Evolutionary conservation across 2,329 filamentous ascomycete genomes (phyloP).

Genomic region (Paramyrothecium sp.): DNA sequence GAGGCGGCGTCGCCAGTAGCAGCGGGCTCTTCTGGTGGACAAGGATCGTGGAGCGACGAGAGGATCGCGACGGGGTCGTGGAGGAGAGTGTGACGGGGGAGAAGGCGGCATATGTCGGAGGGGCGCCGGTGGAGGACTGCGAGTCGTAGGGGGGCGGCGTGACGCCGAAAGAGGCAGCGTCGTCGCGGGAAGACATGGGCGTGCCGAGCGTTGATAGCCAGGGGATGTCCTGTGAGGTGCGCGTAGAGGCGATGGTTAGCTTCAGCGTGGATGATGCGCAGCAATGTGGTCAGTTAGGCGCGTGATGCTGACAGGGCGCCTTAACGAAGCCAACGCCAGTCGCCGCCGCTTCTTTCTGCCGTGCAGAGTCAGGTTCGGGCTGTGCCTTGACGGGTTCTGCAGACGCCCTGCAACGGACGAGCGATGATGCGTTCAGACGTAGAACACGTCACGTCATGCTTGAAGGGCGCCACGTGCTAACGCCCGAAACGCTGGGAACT

Average conservation of each 20-base stretch:
- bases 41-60: constrained; percentile 83
- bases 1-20: constrained; percentile 87
- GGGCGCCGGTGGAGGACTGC: constrained; percentile 36
- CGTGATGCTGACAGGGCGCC: too few relatives aligned
- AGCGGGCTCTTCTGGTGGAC: constrained; percentile 96
- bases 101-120: constrained; percentile 84
- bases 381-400: too few relatives aligned
- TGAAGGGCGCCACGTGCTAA: not conserved
- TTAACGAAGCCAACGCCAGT: too few relatives aligned
- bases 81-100: constrained; percentile 78
- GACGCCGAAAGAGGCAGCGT: constrained; percentile 27
- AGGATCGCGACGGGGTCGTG: constrained; percentile 56
- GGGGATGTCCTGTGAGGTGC: constrained; percentile 35
- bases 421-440: not conserved
- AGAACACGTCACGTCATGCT: not conserved
- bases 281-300: too few relatives aligned
- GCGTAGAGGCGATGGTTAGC: constrained; percentile 14
- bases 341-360: too few relatives aligned
- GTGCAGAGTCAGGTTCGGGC: not conserved
- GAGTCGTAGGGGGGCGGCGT: constrained; percentile 29
- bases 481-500: not conserved
- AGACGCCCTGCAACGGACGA: not conserved
- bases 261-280: not conserved
- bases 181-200: constrained; percentile 38
- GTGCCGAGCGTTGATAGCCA: constrained; percentile 48